Evolutionary conservation across 1,284 basidiomycete genomes (phyloP).

Genomic region (Moesziomyces globuligerus): DNA sequence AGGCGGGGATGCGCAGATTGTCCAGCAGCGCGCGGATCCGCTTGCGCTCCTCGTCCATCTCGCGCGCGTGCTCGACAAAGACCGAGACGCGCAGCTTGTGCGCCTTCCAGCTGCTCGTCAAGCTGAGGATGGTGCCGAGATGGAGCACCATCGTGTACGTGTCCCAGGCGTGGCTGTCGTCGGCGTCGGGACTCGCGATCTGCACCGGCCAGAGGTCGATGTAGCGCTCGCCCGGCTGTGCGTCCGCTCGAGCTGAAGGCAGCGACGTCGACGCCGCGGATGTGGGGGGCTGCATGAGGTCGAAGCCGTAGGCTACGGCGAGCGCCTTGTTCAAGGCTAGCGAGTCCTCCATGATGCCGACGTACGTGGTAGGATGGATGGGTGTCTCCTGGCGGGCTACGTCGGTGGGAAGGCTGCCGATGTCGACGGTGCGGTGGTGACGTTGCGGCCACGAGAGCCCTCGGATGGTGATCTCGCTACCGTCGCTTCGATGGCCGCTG

Average conservation of each 20-base stretch:
- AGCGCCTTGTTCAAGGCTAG: constrained; percentile 66
- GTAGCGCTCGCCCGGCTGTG: constrained; percentile 42
- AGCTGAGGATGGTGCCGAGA: constrained; percentile 65
- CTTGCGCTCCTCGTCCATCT: constrained; percentile 58
- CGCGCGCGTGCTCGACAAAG: constrained; percentile 63
- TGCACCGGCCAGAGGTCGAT: constrained; percentile 67
- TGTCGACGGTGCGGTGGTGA: constrained; percentile 37
- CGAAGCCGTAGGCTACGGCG: constrained; percentile 64
- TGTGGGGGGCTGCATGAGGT: constrained; percentile 54
- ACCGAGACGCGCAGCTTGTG: constrained; percentile 65
- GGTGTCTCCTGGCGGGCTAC: constrained; percentile 61
- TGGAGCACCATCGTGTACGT: constrained; percentile 67
- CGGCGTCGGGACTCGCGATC: constrained; percentile 58
- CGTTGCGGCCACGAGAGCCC: constrained; percentile 41
- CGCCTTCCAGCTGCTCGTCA: constrained; percentile 64
- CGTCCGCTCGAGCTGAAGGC: constrained; percentile 13
- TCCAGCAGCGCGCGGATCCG: constrained; percentile 63
- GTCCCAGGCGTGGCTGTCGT: constrained; percentile 62
- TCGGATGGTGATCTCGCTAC: constrained; percentile 60
- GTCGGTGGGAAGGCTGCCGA: constrained; percentile 59
- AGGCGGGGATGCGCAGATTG: constrained; percentile 65
- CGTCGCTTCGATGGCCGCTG: constrained; percentile 40
- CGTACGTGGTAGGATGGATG: constrained; percentile 59
- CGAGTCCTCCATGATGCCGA: constrained; percentile 67
- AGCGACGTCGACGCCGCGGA: constrained; percentile 19